Percentiles rank a stretch among this genome's conserved stretches.
These are phyloP conservation scores for Apiotrichum akiyoshidainum DNA, from an alignment of 1,284 basidiomycete species.

Conservation along the genomic window DNA sequence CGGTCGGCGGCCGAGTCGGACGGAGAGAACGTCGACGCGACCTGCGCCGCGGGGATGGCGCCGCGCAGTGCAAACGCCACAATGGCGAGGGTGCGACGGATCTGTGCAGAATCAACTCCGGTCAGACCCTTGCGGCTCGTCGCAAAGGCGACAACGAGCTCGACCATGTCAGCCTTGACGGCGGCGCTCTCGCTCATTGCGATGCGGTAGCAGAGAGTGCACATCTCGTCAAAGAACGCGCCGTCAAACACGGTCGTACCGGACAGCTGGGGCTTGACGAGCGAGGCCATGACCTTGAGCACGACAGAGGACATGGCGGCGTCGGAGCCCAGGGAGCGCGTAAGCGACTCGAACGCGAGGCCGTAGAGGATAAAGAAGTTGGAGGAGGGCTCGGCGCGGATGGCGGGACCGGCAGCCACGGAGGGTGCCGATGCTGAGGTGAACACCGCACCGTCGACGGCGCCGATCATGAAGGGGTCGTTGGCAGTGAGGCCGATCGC, in stretches of 20 bases:
- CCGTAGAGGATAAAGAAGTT: slow-evolving; percentile 91
- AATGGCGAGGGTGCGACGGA: slow-evolving; percentile 43
- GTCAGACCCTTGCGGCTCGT: slow-evolving; percentile 49
- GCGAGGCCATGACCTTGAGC: slow-evolving; percentile 71
- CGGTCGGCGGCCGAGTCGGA: slow-evolving; percentile 58
- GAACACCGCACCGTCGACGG: slow-evolving; percentile 71
- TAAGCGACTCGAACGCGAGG: slow-evolving; percentile 84
- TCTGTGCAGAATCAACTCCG: slow-evolving; percentile 37
- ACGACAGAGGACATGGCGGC: slow-evolving; percentile 57
- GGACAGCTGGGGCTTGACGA: slow-evolving; percentile 73
- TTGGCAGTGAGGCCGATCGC: slow-evolving; percentile 71
- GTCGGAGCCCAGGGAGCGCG: slow-evolving; percentile 62
- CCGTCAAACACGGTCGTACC: slow-evolving; percentile 76
- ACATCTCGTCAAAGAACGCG: slow-evolving; percentile 83
- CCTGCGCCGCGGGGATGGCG: slow-evolving; percentile 60
- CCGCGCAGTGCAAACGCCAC: slow-evolving; percentile 73
- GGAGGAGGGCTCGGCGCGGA: slow-evolving; percentile 66
- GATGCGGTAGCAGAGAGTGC: slow-evolving; percentile 81
- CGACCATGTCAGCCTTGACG: slow-evolving; percentile 72
- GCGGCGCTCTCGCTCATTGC: slow-evolving; percentile 76
- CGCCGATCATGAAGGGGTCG: slow-evolving; percentile 67
- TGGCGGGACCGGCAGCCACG: slow-evolving; percentile 27
- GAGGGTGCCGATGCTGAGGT: slow-evolving; percentile 19
- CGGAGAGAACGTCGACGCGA: slow-evolving; percentile 54
- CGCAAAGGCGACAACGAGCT: slow-evolving; percentile 66